These are phyloP conservation scores for Colletotrichum sp. DNA, from an alignment of 2,329 filamentous ascomycete genomes.

Conservation along the genomic window DNA sequence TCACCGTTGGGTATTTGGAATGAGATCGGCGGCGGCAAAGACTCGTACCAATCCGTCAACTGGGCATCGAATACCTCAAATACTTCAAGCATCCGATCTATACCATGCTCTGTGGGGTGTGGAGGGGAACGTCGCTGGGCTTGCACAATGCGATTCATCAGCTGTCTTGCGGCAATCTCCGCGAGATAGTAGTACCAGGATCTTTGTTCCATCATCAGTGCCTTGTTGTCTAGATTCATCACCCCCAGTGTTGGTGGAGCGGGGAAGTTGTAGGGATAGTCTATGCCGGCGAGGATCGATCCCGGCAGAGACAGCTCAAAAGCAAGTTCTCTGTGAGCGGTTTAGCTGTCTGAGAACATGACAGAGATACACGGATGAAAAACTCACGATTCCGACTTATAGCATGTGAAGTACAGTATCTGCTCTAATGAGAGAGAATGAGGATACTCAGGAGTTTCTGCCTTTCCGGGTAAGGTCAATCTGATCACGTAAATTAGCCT, in stretches of 20 bases:
- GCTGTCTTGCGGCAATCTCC: slow-evolving; percentile 13
- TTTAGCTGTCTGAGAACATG: not conserved
- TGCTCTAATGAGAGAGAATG: slow-evolving; percentile 10
- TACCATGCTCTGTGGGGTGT: slow-evolving; percentile 2
- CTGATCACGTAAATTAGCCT: not conserved
- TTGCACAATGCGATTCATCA: slow-evolving; percentile 8
- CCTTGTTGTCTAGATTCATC: slow-evolving; percentile 2
- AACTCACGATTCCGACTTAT: slow-evolving; percentile 14
- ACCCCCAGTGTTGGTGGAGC: not conserved
- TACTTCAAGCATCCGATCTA: slow-evolving; percentile 18
- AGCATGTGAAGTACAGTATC: slow-evolving; percentile 18
- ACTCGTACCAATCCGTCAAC: slow-evolving; percentile 16
- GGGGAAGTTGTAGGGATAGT: slow-evolving; percentile 12
- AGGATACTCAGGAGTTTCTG: not conserved
- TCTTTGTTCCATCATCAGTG: slow-evolving; percentile 11
- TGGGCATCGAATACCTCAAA: slow-evolving; percentile 18
- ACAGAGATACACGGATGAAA: not conserved
- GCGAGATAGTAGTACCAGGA: slow-evolving; percentile 22
- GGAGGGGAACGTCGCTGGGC: not conserved
- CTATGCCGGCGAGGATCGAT: slow-evolving; percentile 5
- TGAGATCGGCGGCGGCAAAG: not conserved
- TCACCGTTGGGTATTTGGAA: slow-evolving; percentile 9
- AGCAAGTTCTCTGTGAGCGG: not conserved
- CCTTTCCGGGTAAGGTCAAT: not conserved
- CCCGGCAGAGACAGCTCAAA: slow-evolving; percentile 14